These are phyloP conservation scores for Asterochloris sp. DNA, from an alignment of 139 green algal species.

Conservation along the genomic window DNA sequence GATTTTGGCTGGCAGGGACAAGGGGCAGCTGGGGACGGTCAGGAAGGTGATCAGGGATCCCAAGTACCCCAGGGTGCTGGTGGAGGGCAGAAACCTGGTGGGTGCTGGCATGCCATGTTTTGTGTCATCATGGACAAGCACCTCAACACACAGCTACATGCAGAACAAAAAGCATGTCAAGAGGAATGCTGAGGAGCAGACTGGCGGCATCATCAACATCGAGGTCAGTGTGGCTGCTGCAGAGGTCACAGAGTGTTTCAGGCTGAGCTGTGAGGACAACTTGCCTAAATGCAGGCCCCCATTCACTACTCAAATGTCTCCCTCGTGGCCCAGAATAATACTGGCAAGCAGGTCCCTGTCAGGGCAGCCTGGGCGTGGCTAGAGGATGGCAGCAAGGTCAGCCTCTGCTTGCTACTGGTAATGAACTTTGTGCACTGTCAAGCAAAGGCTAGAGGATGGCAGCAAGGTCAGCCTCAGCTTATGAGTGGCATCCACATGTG, in stretches of 20 bases:
- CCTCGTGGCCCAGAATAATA: slow-evolving; percentile 55
- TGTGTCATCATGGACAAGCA: neutral
- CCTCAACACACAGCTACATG: neutral
- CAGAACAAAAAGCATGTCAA: slow-evolving; percentile 68
- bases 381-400: slow-evolving; percentile 70
- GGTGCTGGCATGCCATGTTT: slow-evolving; percentile 7
- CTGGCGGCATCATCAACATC: slow-evolving; percentile 60
- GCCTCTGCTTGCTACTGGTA: neutral
- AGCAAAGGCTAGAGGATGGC: neutral
- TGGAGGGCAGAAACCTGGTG: slow-evolving; percentile 77
- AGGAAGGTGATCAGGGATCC: slow-evolving; percentile 48
- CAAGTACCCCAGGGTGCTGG: slow-evolving; percentile 52
- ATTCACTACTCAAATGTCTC: slow-evolving; percentile 79
- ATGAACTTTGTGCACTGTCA: neutral
- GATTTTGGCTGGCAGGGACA: slow-evolving; percentile 70
- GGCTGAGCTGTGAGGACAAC: neutral
- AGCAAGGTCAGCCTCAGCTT: neutral
- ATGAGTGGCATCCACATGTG: neutral
- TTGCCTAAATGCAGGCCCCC: slow-evolving; percentile 36
- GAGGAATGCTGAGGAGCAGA: slow-evolving; percentile 38
- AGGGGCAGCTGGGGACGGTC: slow-evolving; percentile 58
- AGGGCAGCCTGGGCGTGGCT: slow-evolving; percentile 48
- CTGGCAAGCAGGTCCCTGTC: slow-evolving; percentile 55
- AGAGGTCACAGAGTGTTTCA: neutral
- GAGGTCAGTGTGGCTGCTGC: slow-evolving; percentile 27